Base-by-base conservation (phyloP, 1,139 yeast genomes). In the Pichia norvegensis region DNA sequence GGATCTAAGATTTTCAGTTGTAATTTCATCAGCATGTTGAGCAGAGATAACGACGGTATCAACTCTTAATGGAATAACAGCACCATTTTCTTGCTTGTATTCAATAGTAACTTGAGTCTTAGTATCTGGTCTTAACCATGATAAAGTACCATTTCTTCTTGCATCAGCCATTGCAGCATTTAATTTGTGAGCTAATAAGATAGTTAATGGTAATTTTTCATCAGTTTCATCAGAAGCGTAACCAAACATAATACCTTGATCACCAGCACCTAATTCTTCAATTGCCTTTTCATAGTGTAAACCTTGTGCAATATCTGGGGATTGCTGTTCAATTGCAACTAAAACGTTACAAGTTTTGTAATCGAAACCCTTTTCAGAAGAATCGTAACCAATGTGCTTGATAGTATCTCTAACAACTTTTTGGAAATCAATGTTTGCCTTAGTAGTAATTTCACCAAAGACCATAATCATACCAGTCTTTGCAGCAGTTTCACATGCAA, bases 241-340 rank as follows among this genome's bases (percentile, higher is more conserved):
- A 71, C 99, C 99, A 67, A 92, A 92, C 99, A 92, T 92, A 69
- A 92, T 92, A 81, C 99, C 97, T 75, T 92, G 99, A 76, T 92
- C 99, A 82, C 99, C 99, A 57, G 99, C 98, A 70, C 98, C 99
- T 66, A 92, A 81, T 51, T 92, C 95, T 76, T 92, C 99, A 59
- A 92, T 77, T 51, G 96, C 94, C 74, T 88, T 79, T 70, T 92
- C 97, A 73, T 85, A 86, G 72, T 92, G 98, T 66, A 92, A 81
- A 78, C 98, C 98, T 75, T 92, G 97, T 55, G 98, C 98, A 62
- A 92, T 92, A 73, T 92, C 99, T 60, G 95, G 95, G 48, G 97
- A 88, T 74, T 92, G 98, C 74, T 92, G 97, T 77, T 92, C 99
- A 70, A 92, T 88, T 68, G 98, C 98, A 57, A 92, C 98, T 59